A percentile compares a stretch with the other conserved stretches of the same genome.
phyloP scores from a whole-genome alignment of 192 early-diverging fungal species.

The Fimicolochytrium jonesii region DNA sequence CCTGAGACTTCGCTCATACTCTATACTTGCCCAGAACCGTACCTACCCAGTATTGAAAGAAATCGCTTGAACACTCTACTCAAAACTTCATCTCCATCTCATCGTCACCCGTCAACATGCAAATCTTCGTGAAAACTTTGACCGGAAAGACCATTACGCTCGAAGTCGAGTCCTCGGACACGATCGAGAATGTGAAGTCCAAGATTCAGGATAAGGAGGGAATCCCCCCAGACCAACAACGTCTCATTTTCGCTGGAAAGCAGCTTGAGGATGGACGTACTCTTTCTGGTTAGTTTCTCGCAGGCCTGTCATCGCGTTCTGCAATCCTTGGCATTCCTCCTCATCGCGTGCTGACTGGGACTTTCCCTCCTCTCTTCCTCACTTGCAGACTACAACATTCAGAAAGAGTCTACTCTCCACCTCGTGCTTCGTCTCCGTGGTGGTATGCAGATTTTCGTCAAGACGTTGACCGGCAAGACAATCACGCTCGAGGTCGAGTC shows the following conservation, averaged over 20 bases:
- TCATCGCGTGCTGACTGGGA: too few species aligned
- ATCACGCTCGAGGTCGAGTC: slow-evolving; percentile 74
- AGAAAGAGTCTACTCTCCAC: slow-evolving; percentile 68
- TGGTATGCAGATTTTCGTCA: slow-evolving; percentile 75
- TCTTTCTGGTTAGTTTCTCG: slow-evolving; percentile 64
- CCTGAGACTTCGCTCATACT: too few species aligned
- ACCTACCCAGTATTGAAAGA: too few species aligned
- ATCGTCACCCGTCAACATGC: too few species aligned
- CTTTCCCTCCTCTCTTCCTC: too few species aligned
- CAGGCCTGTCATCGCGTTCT: too few species aligned
- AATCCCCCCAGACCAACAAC: slow-evolving; percentile 75
- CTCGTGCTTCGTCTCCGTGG: slow-evolving; percentile 63
- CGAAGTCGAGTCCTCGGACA: slow-evolving; percentile 72
- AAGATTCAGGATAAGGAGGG: slow-evolving; percentile 81
- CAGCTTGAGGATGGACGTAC: slow-evolving; percentile 74
- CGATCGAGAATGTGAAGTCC: slow-evolving; percentile 74
- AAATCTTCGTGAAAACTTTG: slow-evolving; percentile 75
- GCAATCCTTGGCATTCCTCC: too few species aligned
- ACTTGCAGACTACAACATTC: slow-evolving; percentile 66
- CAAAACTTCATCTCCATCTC: too few species aligned
- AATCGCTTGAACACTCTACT: too few species aligned
- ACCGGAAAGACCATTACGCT: slow-evolving; percentile 76
- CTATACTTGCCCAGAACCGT: too few species aligned
- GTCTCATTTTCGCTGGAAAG: slow-evolving; percentile 76
- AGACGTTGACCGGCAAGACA: slow-evolving; percentile 75